Conservation (phyloP, 2,329 filamentous ascomycete species). For the Lachnellula willkommii region DNA sequence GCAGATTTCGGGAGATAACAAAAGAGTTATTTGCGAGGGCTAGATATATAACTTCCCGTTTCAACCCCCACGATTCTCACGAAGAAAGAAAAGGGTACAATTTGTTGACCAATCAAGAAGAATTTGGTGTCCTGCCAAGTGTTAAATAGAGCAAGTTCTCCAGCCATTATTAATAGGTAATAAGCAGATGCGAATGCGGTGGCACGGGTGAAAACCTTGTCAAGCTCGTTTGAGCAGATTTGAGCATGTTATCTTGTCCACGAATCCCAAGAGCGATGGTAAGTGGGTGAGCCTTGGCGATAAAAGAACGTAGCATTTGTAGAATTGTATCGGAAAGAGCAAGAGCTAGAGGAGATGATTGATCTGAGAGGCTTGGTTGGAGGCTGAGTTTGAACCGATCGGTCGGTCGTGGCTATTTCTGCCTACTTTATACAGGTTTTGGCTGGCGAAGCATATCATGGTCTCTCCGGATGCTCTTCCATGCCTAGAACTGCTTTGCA, state of each 20-base stretch:
- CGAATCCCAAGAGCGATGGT: not conserved
- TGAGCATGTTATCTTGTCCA: conserved; percentile 5
- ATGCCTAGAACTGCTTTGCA: too few species aligned
- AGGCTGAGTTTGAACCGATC: too few species aligned
- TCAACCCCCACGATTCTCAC: not conserved
- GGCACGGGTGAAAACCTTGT: not conserved
- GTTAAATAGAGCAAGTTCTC: conserved; percentile 1
- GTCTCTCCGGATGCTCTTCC: too few species aligned
- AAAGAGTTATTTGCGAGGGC: not conserved
- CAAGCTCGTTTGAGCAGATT: conserved; percentile 4
- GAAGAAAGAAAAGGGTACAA: not conserved
- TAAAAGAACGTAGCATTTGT: not conserved
- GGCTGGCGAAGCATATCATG: too few species aligned
- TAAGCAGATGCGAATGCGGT: not conserved
- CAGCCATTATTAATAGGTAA: not conserved
- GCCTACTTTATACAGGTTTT: too few species aligned
- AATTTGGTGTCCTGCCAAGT: not conserved
- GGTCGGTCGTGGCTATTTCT: too few species aligned
- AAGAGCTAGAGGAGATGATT: too few species aligned
- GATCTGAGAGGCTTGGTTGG: too few species aligned
- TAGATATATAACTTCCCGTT: not conserved
- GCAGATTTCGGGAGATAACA: not conserved
- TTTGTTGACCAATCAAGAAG: not conserved
- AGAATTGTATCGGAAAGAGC: not conserved
- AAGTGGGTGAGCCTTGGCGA: not conserved